Evolutionary conservation across 345 rosid species (phyloP).

Genomic region (Nasturtium officinale): DNA sequence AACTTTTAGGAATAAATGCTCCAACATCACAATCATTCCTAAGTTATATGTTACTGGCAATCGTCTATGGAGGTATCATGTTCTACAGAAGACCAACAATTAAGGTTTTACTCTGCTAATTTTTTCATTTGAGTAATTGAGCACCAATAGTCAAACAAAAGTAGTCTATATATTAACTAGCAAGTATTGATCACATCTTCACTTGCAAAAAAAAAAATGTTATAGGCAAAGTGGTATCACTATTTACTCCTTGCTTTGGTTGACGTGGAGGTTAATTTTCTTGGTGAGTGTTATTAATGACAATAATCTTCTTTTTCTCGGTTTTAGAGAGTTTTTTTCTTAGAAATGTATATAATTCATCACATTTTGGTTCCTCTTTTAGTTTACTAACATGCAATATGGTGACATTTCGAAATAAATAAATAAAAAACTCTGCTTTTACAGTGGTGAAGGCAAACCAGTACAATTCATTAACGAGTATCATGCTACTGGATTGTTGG

Average conservation of each 20-base stretch:
- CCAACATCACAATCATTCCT: constrained; percentile 66
- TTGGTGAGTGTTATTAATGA: constrained; percentile 57
- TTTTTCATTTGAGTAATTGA: too few species aligned
- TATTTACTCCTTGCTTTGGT: constrained; percentile 69
- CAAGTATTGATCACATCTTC: constrained; percentile 5
- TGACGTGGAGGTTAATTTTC: constrained; percentile 87
- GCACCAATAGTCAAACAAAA: too few species aligned
- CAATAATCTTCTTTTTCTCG: background rate
- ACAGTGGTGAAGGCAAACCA: constrained; percentile 96
- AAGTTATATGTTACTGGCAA: constrained; percentile 49
- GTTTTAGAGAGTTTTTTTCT: too few species aligned
- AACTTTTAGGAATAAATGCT: constrained; percentile 52
- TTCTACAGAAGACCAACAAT: constrained; percentile 50
- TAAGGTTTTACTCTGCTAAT: constrained; percentile 42
- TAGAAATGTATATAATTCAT: too few species aligned
- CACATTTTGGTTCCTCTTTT: background rate
- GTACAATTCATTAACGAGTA: constrained; percentile 82
- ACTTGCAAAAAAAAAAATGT: constrained; percentile 32
- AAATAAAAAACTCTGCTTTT: constrained; percentile 9
- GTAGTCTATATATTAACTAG: background rate
- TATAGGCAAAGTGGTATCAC: constrained; percentile 91
- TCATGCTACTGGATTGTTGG: constrained; percentile 98
- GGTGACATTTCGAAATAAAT: background rate
- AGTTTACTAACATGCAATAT: background rate
- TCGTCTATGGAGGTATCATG: constrained; percentile 60